Evolutionary conservation across 768 basidiomycete species (phyloP).

Genomic region (Tylopilus cervinicoccineus): DNA sequence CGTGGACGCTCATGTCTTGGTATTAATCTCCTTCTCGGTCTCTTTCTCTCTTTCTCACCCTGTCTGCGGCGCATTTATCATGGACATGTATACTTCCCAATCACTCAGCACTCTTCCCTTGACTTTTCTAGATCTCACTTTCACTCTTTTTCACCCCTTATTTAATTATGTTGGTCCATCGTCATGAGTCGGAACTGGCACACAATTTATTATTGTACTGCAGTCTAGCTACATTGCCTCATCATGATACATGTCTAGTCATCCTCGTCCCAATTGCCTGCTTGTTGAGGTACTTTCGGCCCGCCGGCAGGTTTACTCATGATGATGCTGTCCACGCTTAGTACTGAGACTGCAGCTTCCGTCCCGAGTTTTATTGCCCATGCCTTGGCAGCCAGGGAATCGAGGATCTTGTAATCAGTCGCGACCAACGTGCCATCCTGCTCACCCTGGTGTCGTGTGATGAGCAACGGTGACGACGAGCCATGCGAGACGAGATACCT

Average conservation of each 20-base stretch:
- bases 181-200: conserved; percentile 19
- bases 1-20: conserved; percentile 25
- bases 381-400: conserved; percentile 84
- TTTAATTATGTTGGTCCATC: conserved; percentile 14
- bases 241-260: conserved; percentile 33
- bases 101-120: conserved; percentile 8
- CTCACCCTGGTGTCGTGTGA: conserved; percentile 51
- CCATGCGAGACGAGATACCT: conserved; percentile 46
- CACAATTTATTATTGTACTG: conserved; percentile 28
- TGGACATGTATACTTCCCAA: conserved; percentile 29
- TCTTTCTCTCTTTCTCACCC: background rate
- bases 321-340: conserved; percentile 97
- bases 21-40: conserved; percentile 7
- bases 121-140: conserved; percentile 4
- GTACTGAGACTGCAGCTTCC: conserved; percentile 85
- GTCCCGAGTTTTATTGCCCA: conserved; percentile 92
- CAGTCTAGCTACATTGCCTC: conserved; percentile 14
- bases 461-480: background rate
- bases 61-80: conserved; percentile 28
- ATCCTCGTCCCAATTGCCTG: conserved; percentile 82
- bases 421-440: conserved; percentile 71
- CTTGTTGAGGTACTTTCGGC: conserved; percentile 83
- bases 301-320: conserved; percentile 93
- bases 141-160: background rate
- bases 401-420: conserved; percentile 64